These are phyloP conservation scores for Aspergillus sp. DNA, from an alignment of 2,329 filamentous ascomycete genomes.

Conservation along the genomic window DNA sequence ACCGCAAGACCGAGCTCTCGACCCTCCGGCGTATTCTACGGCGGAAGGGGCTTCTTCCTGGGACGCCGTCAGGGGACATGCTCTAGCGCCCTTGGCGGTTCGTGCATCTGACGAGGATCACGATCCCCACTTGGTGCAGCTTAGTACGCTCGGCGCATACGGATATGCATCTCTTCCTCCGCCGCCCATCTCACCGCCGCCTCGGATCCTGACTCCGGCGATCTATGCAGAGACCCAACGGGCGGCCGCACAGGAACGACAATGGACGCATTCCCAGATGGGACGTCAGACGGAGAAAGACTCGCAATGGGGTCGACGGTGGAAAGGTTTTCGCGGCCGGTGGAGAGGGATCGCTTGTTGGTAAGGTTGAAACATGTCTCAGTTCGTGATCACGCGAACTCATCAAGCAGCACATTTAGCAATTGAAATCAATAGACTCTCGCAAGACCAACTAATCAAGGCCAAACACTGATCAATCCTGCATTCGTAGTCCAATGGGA, in stretches of 20 bases:
- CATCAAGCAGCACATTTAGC: too few species aligned
- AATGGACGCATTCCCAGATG: background rate
- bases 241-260: background rate
- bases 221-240: conserved; percentile 12
- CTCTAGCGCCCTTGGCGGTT: background rate
- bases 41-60: too few species aligned
- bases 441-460: background rate
- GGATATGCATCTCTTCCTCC: conserved; percentile 6
- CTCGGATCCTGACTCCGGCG: conserved; percentile 12
- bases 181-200: conserved; percentile 9
- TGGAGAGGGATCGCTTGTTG: background rate
- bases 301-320: background rate
- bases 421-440: too few species aligned
- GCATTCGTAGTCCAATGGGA: background rate
- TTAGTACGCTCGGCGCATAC: conserved; percentile 9
- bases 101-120: background rate
- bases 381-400: too few species aligned
- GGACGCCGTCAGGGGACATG: too few species aligned
- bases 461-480: background rate
- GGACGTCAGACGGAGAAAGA: background rate
- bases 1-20: too few species aligned
- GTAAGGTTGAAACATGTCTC: background rate
- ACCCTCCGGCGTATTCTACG: too few species aligned
- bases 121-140: background rate
- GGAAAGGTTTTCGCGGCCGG: background rate